phyloP scores from a whole-genome alignment of 2,329 filamentous ascomycete species.

The Scedosporium aurantiacum region DNA sequence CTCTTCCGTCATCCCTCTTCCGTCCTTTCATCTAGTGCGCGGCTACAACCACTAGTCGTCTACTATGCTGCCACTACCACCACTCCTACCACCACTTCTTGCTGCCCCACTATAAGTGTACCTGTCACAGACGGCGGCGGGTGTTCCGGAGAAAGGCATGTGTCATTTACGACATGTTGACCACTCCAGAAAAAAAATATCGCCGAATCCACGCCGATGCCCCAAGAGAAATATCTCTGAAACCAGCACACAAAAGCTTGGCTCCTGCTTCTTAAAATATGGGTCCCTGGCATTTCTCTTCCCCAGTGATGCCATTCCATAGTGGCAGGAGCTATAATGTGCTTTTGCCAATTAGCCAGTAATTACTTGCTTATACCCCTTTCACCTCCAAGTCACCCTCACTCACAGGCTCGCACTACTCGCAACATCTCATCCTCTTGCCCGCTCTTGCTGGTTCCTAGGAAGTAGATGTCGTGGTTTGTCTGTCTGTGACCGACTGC shows the following conservation, averaged over 20 bases:
- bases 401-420: background rate
- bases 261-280: background rate
- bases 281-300: background rate
- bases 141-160: background rate
- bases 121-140: background rate
- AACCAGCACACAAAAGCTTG: background rate
- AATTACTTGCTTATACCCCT: constrained; percentile 3
- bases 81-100: background rate
- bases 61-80: too few relatives aligned
- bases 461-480: background rate
- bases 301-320: background rate
- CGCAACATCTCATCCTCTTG: background rate
- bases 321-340: background rate
- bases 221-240: constrained; percentile 8
- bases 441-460: background rate
- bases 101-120: background rate
- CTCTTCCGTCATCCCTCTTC: background rate
- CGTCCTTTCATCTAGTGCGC: background rate
- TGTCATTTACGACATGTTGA: constrained; percentile 8
- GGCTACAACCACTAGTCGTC: background rate
- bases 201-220: constrained; percentile 15
- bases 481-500: background rate
- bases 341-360: constrained; percentile 7
- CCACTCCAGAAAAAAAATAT: constrained; percentile 11
- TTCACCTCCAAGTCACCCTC: background rate